phyloP scores from a whole-genome alignment of 1,139 yeast genomes.

The Casaregolazyma suthepensis region DNA sequence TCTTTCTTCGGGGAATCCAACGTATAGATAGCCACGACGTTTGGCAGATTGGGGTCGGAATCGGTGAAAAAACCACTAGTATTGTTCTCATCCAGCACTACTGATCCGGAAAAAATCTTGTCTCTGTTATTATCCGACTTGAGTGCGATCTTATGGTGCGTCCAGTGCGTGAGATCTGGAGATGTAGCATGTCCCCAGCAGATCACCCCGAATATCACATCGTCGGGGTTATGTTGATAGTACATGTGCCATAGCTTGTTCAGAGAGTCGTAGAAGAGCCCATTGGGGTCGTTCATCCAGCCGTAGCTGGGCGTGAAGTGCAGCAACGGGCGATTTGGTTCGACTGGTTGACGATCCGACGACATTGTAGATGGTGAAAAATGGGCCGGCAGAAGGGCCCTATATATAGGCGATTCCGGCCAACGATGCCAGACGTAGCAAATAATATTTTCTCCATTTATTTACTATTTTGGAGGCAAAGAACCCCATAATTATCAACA shows the following conservation, averaged over 20 bases:
- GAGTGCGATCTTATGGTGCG: constrained; percentile 30
- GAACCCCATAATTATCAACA: not conserved
- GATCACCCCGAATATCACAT: constrained; percentile 28
- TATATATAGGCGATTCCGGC: not conserved
- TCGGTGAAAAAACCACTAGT: constrained; percentile 34
- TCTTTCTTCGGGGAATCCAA: constrained; percentile 22
- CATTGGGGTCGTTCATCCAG: constrained; percentile 24
- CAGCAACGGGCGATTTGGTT: not conserved
- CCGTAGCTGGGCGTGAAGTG: constrained; percentile 19
- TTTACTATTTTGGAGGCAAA: not conserved
- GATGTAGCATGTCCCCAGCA: constrained; percentile 38
- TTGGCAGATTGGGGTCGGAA: constrained; percentile 26
- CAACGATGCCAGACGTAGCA: not conserved
- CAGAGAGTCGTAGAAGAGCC: constrained; percentile 14
- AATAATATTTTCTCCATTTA: not conserved
- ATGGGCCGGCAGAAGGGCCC: not conserved
- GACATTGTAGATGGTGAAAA: not conserved
- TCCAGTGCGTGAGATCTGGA: constrained; percentile 33
- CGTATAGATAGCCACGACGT: constrained; percentile 37
- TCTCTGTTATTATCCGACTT: constrained; percentile 25
- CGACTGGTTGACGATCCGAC: not conserved
- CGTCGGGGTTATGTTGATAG: constrained; percentile 34
- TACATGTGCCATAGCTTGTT: constrained; percentile 28
- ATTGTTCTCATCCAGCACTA: constrained; percentile 34
- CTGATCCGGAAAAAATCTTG: constrained; percentile 35